Base-by-base conservation (phyloP, 257 asterid genomes). In the Haberlea rhodopensis region DNA sequence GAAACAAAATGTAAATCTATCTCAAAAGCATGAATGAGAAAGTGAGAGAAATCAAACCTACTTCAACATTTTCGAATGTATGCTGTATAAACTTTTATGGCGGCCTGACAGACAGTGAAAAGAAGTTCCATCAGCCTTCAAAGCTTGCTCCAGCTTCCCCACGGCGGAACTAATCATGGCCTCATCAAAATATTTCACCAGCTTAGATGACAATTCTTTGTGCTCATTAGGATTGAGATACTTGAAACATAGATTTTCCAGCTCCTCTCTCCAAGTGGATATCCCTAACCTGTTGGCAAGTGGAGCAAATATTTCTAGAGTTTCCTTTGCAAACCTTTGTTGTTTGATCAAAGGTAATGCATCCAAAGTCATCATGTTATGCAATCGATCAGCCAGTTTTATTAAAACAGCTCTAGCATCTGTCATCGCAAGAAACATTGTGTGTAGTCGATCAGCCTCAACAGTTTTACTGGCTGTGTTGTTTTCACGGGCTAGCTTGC, bases 381-480 rank as follows among this genome's bases (percentile, higher is more conserved):
- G 99, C 76, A 94, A 76, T n/a, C 99, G 78, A 74, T 94, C 99
- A 40, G 99, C 99, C 63, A 94, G 81, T 77, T 94, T 94, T 45
- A 94, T 82, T 23, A 94, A 87, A 69, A 94, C 97, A 46, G 96
- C 97, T 71, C 99, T 80, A 11, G 96, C 95, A 80, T 94, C 99
- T 34, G 96, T 77, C 99, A 94, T 94, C 13, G 96, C 99, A 43
- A 94, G 97, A 82, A 87, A 90, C 97, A 94, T 94, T n/a, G 97
- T 94, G 57, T 90, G 99, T 73, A 94, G 46, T 53, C 96, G 81
- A 77, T 94, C 97, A 26, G 99, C 99, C 81, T 94, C 99, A 13
- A 49, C 87, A 45, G 90, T 87, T 84, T 83, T 94, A 73, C 83
- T 71, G 56, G 99, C 99, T 0, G 96, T 94, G 81, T 90, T 77